Conservation (phyloP, 306 rosid genomes). For the Trifolium dubium region DNA sequence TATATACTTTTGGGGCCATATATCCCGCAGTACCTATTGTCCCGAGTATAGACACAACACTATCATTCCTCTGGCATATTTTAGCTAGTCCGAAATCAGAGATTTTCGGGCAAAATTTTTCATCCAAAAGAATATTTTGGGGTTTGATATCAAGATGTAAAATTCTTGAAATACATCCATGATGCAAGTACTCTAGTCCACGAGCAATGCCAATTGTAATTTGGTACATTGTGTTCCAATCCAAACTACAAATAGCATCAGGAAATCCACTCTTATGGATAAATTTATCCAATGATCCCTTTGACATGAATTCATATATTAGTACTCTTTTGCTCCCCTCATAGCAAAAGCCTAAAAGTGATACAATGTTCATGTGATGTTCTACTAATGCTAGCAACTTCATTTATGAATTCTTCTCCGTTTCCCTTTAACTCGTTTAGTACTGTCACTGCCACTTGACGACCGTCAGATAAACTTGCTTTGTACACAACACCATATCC, state of each 20-base stretch:
- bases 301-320: slow-evolving; percentile 50
- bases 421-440: slow-evolving; percentile 31
- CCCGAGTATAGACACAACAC: slow-evolving; percentile 38
- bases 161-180: background rate
- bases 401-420: slow-evolving; percentile 56
- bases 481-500: slow-evolving; percentile 52
- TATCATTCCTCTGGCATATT: slow-evolving; percentile 43
- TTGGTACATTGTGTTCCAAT: slow-evolving; percentile 7
- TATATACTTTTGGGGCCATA: slow-evolving; percentile 9
- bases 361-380: slow-evolving; percentile 39
- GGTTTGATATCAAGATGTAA: slow-evolving; percentile 25
- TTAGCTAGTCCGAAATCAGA: slow-evolving; percentile 50
- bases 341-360: slow-evolving; percentile 42
- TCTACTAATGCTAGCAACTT: slow-evolving; percentile 52
- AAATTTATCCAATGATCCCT: slow-evolving; percentile 51
- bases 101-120: slow-evolving; percentile 14
- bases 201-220: slow-evolving; percentile 36
- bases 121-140: slow-evolving; percentile 20
- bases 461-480: slow-evolving; percentile 44
- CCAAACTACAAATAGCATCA: background rate
- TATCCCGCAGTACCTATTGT: background rate
- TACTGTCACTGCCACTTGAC: slow-evolving; percentile 47
- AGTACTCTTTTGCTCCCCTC: slow-evolving; percentile 42
- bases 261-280: slow-evolving; percentile 15
- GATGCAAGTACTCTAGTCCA: slow-evolving; percentile 52